phyloP scores from a whole-genome alignment of 1,284 basidiomycete genomes.

The Waitea zeae region DNA sequence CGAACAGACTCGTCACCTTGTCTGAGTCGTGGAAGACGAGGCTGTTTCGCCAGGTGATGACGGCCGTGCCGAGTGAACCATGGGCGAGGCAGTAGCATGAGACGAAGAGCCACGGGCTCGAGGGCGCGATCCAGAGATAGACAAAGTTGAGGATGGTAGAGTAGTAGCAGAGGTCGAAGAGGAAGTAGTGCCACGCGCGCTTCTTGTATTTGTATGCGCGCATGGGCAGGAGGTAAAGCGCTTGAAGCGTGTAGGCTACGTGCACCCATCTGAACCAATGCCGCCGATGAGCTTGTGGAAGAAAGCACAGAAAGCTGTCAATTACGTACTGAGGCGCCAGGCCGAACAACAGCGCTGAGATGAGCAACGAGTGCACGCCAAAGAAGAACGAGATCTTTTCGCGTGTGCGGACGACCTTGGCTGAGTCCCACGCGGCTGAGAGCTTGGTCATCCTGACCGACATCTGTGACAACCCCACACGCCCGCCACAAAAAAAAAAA shows the following conservation, averaged over 20 bases:
- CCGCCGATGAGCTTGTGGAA: constrained; percentile 5
- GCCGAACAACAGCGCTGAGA: constrained; percentile 71
- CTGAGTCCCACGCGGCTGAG: constrained; percentile 69
- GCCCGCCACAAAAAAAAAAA: constrained; percentile 1
- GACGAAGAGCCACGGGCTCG: constrained; percentile 58
- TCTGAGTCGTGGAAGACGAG: constrained; percentile 93
- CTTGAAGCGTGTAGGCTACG: constrained; percentile 60
- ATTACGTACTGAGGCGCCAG: constrained; percentile 70
- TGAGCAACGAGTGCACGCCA: constrained; percentile 76
- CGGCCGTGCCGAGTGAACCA: constrained; percentile 80
- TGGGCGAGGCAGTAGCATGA: constrained; percentile 81
- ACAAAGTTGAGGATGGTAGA: constrained; percentile 78
- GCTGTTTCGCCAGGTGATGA: constrained; percentile 93
- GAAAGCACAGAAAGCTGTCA: constrained; percentile 31
- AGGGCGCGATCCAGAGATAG: constrained; percentile 74
- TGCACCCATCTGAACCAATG: constrained; percentile 46
- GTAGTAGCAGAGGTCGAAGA: constrained; percentile 88
- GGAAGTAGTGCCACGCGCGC: constrained; percentile 83
- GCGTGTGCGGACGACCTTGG: constrained; percentile 80
- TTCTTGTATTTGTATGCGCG: constrained; percentile 77
- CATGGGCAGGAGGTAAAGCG: constrained; percentile 61
- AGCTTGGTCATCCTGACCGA: constrained; percentile 48
- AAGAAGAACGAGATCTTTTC: constrained; percentile 87
- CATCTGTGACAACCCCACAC: too few relatives aligned
- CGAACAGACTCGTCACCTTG: constrained; percentile 82